Evolutionary conservation across 176 grass and related monocot genomes (phyloP), one percentile per base, ranked within the genome.

Genomic region (Musa beccarii): DNA sequence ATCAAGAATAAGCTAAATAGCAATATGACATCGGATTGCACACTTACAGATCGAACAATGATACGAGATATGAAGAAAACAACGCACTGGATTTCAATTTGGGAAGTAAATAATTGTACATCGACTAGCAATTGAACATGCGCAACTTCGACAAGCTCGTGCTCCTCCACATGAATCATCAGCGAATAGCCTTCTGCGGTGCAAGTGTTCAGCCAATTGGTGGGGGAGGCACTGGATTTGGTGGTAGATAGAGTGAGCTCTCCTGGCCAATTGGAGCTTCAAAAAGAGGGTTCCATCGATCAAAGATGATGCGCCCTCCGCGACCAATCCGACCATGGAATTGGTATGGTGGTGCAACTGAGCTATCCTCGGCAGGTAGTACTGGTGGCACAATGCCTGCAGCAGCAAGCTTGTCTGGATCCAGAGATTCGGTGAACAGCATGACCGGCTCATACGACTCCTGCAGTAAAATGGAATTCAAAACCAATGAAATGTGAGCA

Each of bases 271-370:
- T 68, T 76, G 91, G 85, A 84, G 89, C 68, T 81, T n/a, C 79
- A 0, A 78, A 73, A 81, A 89, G 84, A 54, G 91, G 88, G 62
- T 94, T 89, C 74, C 84, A 92, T 53, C 95, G 86, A 76, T 99
- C 95, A 86, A 99, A 94, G 79, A 99, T 85, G 69, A 99, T 86
- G 61, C 91, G 90, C 16, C 95, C 95, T 2, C 95, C 95, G 80
- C 95, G 84, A 53, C 95, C 95, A 59, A 99, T 94, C 74, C 95
- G 85, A 74, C 87, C 86, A 68, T 75, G 86, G 71, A 87, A 93
- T 2, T 78, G 74, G 77, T 83, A 98, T 72, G 82, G 75, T 34
- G 88, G 76, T 23, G 76, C 21, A 0, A 81, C 56, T n/a, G 77
- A 80, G 65, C 84, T 82, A 89, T 94, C 78, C 80, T 90, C 88